These are phyloP conservation scores for Backusella sp. DNA, from an alignment of 192 early-diverging fungal genomes.

Conservation along the genomic window DNA sequence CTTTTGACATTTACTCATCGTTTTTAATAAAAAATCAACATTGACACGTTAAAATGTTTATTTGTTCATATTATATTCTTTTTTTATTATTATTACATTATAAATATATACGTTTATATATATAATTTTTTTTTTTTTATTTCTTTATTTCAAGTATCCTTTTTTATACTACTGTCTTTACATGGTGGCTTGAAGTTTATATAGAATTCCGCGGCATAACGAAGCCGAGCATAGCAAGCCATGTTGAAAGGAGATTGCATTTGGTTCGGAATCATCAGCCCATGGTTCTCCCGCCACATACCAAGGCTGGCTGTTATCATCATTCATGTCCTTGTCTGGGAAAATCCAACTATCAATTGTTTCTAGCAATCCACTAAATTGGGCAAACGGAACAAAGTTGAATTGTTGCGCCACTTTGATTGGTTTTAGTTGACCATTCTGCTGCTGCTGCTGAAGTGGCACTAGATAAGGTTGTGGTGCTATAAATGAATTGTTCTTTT, in stretches of 20 bases:
- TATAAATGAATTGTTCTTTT: neutral
- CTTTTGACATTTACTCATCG: too few species aligned
- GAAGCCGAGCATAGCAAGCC: slow-evolving; percentile 26
- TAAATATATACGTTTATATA: neutral
- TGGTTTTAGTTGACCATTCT: neutral
- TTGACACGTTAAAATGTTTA: neutral
- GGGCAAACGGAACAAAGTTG: slow-evolving; percentile 19
- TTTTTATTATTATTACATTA: neutral
- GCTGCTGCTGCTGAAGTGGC: neutral
- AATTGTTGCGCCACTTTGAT: slow-evolving; percentile 29
- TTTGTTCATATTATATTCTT: neutral
- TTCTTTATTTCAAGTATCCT: neutral
- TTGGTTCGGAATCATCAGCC: slow-evolving; percentile 13
- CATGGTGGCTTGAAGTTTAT: slow-evolving; percentile 6
- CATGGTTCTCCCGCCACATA: slow-evolving; percentile 8
- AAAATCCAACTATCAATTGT: slow-evolving; percentile 28
- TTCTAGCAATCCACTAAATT: slow-evolving; percentile 24
- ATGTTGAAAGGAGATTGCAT: slow-evolving; percentile 22
- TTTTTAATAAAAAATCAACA: neutral
- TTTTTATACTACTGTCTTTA: neutral
- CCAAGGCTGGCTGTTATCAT: slow-evolving; percentile 11
- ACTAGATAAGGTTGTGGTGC: slow-evolving; percentile 15
- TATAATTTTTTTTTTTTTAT: neutral
- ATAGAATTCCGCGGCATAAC: slow-evolving; percentile 9
- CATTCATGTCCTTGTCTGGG: neutral